Base-by-base conservation (phyloP, 2,329 filamentous ascomycete species). In the Talaromyces amestolkiae region DNA sequence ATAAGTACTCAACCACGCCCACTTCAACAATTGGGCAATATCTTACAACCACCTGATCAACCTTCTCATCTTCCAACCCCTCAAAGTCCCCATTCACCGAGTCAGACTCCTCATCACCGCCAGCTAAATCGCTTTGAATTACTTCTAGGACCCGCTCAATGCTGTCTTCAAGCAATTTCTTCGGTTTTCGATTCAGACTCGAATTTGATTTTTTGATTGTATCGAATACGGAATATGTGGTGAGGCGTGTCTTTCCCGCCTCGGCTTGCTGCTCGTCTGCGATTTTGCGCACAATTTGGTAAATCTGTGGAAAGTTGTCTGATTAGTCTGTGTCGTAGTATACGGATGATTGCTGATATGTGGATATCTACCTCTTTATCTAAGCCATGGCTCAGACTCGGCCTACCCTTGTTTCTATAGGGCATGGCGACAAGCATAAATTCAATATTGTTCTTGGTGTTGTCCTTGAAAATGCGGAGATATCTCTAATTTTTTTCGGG, bases 181-280 rank as follows among this genome's bases (percentile, higher is more conserved):
- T 96, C 45, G 92, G 92, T 70, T 91, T 88, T 24, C 95, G 84
- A 68, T 91, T 92, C 24, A 98, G 79, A 62, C 90, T 93, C 0
- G 93, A 96, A 75, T 97, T 97, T 15, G 93, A 97, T 60, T 83
- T 81, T 71, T 93, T 91, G 68, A 98, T 92, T 66, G 86, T 87
- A 45, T 93, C 89, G 75, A 95, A 97, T 1, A 96, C 85, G 2
- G 81, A 78, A 2, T 84, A 78, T 3, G 89, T 81, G 1, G 86
- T 88, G 7, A 91, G 79, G 62, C 81, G 83, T 8, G 82, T 78
- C 19, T 74, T 73, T 19, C 76, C 76, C 64, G 81, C 81, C 58
- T 83, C 83, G n/a, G 79, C 77, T 69, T 84, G 77, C 58, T 86
- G 85, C 61, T 89, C 86, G 66, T 92, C 89, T 63, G 91, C 85